A percentile compares a stretch with the other conserved stretches of the same genome.
Conservation (phyloP, 345 rosid genomes). For the Melaleuca quinquenervia region DNA sequence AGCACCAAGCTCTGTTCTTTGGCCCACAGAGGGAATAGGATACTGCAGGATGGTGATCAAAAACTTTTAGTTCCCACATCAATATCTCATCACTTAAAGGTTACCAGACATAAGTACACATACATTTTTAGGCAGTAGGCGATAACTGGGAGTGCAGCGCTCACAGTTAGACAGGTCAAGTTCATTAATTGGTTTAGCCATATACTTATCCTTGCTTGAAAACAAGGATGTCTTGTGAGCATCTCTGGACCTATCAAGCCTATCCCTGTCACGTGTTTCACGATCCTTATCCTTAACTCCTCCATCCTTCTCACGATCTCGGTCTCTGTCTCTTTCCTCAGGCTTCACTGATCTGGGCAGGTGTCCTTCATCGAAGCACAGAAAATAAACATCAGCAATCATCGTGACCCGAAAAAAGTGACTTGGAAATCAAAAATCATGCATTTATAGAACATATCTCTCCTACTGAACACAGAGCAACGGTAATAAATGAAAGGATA, state of each 20-base stretch:
- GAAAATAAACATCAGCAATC: conserved; percentile 1
- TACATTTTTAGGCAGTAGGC: conserved; percentile 87
- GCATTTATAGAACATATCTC: not conserved
- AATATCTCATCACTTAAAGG: not conserved
- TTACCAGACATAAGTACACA: not conserved
- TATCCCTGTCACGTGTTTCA: conserved; percentile 62
- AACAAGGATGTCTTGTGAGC: conserved; percentile 36
- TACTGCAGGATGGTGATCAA: conserved; percentile 41
- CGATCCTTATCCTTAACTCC: conserved; percentile 58
- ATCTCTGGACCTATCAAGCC: conserved; percentile 40
- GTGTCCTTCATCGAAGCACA: conserved; percentile 35
- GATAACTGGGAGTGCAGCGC: conserved; percentile 95
- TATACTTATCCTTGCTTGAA: conserved; percentile 64
- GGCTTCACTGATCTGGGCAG: conserved; percentile 52
- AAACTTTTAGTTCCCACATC: not conserved
- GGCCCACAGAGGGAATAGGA: conserved; percentile 70
- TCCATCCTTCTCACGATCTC: conserved; percentile 48
- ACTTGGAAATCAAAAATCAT: not conserved
- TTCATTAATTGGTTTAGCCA: conserved; percentile 83
- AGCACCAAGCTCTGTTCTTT: conserved; percentile 71
- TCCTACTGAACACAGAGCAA: not conserved
- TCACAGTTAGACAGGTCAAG: conserved; percentile 95
- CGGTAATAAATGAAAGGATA: not conserved
- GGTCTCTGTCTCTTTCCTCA: conserved; percentile 68
- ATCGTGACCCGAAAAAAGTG: not conserved